These are phyloP conservation scores for Clavariopsis aquatica DNA, from an alignment of 495 filamentous ascomycete genomes.

Conservation along the genomic window DNA sequence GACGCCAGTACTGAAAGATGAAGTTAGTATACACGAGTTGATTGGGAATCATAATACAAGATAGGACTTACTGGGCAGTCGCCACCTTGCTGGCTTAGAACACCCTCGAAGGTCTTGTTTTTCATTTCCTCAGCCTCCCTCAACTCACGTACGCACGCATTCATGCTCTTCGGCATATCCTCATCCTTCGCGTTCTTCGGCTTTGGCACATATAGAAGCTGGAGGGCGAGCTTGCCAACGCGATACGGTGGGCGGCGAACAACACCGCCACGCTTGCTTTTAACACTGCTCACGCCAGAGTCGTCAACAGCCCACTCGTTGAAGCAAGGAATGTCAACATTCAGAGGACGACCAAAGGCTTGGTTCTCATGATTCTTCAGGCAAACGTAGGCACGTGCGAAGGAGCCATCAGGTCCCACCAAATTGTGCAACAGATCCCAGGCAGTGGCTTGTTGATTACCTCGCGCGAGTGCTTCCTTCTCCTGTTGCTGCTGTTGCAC, in stretches of 20 bases:
- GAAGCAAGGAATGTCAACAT: conserved; percentile 86
- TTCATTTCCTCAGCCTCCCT: conserved; percentile 78
- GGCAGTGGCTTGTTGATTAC: conserved; percentile 58
- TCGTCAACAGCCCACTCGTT: conserved; percentile 98
- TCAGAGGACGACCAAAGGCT: conserved; percentile 83
- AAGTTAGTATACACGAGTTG: conserved; percentile 37
- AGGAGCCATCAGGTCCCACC: conserved; percentile 87
- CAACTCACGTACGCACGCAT: conserved; percentile 86
- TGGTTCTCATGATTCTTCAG: conserved; percentile 86
- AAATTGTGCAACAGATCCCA: conserved; percentile 88
- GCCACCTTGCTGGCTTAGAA: conserved; percentile 92
- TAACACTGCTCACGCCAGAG: conserved; percentile 68
- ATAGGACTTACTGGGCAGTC: conserved; percentile 84
- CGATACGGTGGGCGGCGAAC: conserved; percentile 84
- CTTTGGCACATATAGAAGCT: conserved; percentile 90
- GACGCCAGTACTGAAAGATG: conserved; percentile 80
- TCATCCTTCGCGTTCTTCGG: conserved; percentile 86
- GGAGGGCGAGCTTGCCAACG: conserved; percentile 88
- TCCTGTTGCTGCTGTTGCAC: conserved; percentile 63
- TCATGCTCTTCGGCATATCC: conserved; percentile 99
- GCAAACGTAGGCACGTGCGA: conserved; percentile 87
- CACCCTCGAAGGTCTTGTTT: conserved; percentile 77
- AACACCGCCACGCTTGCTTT: conserved; percentile 74
- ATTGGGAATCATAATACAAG: neutral
- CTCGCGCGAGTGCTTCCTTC: conserved; percentile 65